Evolutionary conservation across 1,284 basidiomycete species (phyloP).

Genomic region (Golubevia sp.): DNA sequence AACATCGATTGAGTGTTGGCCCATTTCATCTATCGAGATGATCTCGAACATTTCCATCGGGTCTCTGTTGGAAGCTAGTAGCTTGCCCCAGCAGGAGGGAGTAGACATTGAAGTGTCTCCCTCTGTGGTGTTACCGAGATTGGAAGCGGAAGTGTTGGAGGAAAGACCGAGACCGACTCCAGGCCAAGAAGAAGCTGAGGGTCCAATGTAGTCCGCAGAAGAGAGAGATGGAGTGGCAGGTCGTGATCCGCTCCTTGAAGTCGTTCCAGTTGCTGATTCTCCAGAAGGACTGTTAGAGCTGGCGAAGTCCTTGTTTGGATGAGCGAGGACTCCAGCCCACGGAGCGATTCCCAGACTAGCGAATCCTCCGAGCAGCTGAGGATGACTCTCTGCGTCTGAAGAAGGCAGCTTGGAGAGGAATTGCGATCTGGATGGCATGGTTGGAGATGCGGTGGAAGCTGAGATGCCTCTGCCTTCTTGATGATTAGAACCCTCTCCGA

Average conservation of each 20-base stretch:
- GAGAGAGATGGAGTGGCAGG: too few relatives aligned
- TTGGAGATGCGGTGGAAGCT: background rate
- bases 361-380: slow-evolving; percentile 21
- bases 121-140: background rate
- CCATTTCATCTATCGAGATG: slow-evolving; percentile 50
- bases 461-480: too few relatives aligned
- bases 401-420: background rate
- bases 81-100: slow-evolving; percentile 2
- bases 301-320: slow-evolving; percentile 10
- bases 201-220: too few relatives aligned
- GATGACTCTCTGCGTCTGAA: background rate
- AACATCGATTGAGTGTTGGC: slow-evolving; percentile 41
- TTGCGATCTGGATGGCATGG: background rate
- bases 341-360: slow-evolving; percentile 21
- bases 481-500: background rate
- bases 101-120: background rate
- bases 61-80: slow-evolving; percentile 16
- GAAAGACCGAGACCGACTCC: background rate
- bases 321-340: slow-evolving; percentile 27
- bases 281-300: background rate
- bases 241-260: background rate
- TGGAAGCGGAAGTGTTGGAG: background rate
- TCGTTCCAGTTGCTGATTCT: background rate
- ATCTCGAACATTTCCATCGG: slow-evolving; percentile 41
- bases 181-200: background rate